Base-by-base conservation (phyloP, 2,329 filamentous ascomycete species). In the Colletotrichum agaves region DNA sequence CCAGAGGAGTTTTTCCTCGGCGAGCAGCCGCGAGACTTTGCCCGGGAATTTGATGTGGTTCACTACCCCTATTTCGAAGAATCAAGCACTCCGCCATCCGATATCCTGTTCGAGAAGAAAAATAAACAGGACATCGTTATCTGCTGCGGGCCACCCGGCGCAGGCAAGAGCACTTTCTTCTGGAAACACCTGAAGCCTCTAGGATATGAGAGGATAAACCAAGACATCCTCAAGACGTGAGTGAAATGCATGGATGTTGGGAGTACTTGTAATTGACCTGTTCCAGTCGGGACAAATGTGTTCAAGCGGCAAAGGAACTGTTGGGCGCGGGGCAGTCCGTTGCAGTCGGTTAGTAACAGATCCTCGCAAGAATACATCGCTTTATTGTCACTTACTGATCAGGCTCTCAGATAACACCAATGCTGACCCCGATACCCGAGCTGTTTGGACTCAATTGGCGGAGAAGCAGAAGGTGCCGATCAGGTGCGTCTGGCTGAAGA, bases 141-240 rank as follows among this genome's bases (percentile, higher is more conserved):
- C 7, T 93, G 97, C 76, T 95, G 93, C 74, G 96, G 96, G 1
- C 93, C 92, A 53, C 96, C 96, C 0, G 94, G 93, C 1, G 89
- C 93, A 3, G 96, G 96, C 17, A 98, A 99, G 79, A 97, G 93
- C 43, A 95, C 93, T 0, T 97, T 96, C 74, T 98, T 91, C 80
- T 93, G 91, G 88, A 89, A 86, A 69, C 82, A 92, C 71, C 82
- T 98, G 39, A 85, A 94, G 75, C 91, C 92, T 23, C 80, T 96
- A 31, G 92, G 90, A 3, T 98, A 97, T 76, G 87, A 89, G 75
- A 88, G 96, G 53, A 88, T 98, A 33, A 99, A 98, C 73, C 96
- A 98, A 80, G 96, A 98, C 78, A 87, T 85, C 2, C 84, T 98
- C 52, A 97, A 97, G 78, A 91, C 88, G 77, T 77, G 23, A 6